These are phyloP conservation scores for Lentinula novae-zelandiae DNA, from an alignment of 1,284 basidiomycete genomes.

Conservation along the genomic window DNA sequence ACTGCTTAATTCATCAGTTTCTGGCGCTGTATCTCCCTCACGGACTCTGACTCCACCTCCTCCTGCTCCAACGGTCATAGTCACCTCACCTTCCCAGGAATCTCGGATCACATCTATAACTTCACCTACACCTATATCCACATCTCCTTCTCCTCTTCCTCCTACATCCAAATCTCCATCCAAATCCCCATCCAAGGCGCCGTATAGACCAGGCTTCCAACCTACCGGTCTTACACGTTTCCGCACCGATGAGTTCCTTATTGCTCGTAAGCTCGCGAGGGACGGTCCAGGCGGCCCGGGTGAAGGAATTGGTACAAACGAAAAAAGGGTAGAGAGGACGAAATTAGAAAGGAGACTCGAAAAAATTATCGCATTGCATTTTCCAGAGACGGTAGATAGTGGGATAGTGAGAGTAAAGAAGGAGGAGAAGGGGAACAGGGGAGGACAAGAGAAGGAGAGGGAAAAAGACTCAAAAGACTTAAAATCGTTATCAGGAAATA, in stretches of 20 bases:
- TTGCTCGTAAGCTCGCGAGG: constrained; percentile 47
- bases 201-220: constrained; percentile 81
- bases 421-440: neutral
- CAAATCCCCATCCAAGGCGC: constrained; percentile 20
- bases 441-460: constrained; percentile 8
- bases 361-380: constrained; percentile 83
- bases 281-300: constrained; percentile 41
- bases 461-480: neutral
- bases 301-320: neutral
- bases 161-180: constrained; percentile 18
- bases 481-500: neutral
- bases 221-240: constrained; percentile 68
- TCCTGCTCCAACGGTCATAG: constrained; percentile 13
- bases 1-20: neutral
- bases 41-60: constrained; percentile 1
- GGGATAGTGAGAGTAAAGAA: neutral
- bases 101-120: constrained; percentile 15
- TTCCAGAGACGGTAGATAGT: constrained; percentile 37
- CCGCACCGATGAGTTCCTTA: constrained; percentile 78
- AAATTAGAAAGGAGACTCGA: constrained; percentile 80
- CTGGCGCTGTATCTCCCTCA: constrained; percentile 7
- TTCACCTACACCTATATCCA: constrained; percentile 21
- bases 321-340: constrained; percentile 66
- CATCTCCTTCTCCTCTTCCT: constrained; percentile 20
- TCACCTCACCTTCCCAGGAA: constrained; percentile 1